phyloP scores from a whole-genome alignment of 345 rosid genomes.

The Linum trigynum region DNA sequence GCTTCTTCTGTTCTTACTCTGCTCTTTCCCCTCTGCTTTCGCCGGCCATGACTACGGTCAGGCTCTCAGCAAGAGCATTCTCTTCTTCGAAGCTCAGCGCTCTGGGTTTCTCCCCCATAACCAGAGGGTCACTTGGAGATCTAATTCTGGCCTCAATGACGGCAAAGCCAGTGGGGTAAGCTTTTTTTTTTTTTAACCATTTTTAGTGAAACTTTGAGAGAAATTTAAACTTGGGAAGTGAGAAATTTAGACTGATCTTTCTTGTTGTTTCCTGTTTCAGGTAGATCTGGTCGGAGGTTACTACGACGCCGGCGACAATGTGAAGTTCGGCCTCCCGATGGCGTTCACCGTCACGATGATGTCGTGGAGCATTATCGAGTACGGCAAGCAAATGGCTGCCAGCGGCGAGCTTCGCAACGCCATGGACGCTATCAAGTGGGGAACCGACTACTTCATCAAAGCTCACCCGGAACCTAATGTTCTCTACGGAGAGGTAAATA shows the following conservation, averaged over 20 bases:
- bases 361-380: constrained; percentile 97
- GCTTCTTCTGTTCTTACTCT: constrained; percentile 19
- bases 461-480: constrained; percentile 91
- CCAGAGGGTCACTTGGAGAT: constrained; percentile 91
- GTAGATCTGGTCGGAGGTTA: constrained; percentile 97
- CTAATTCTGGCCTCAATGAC: constrained; percentile 79
- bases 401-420: constrained; percentile 82
- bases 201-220: background rate
- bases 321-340: constrained; percentile 97
- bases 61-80: constrained; percentile 87
- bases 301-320: constrained; percentile 99
- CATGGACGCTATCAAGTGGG: constrained; percentile 90
- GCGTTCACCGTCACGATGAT: constrained; percentile 96
- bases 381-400: constrained; percentile 61
- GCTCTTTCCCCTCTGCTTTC: constrained; percentile 42
- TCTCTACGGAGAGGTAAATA: constrained; percentile 84
- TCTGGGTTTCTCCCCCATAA: constrained; percentile 77
- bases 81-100: constrained; percentile 98
- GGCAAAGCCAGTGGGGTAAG: constrained; percentile 98
- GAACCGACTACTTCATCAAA: constrained; percentile 89
- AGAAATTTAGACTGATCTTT: background rate
- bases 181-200: background rate
- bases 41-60: constrained; percentile 88
- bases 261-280: constrained; percentile 18
- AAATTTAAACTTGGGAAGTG: no score